Percentiles rank a stretch among this genome's conserved stretches.
Evolutionary conservation across 768 basidiomycete species (phyloP).

Genomic region (Mycena leptocephala): DNA sequence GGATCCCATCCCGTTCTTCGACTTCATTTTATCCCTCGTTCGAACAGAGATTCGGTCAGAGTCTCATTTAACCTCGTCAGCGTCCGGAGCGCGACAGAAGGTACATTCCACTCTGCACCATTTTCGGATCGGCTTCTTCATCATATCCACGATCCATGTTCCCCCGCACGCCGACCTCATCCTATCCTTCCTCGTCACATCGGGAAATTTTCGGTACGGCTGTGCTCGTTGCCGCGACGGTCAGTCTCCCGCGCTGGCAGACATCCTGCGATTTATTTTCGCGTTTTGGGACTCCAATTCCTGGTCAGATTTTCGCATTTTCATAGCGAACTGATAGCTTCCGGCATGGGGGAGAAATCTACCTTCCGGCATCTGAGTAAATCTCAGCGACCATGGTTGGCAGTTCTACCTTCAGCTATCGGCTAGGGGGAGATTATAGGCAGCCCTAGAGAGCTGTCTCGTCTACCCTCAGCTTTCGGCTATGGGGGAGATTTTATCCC

Average conservation of each 20-base stretch:
- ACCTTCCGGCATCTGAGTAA: not conserved
- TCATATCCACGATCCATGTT: not conserved
- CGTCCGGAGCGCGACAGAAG: not conserved
- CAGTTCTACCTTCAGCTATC: not conserved
- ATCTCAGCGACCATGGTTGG: not conserved
- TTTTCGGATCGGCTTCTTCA: slow-evolving; percentile 2
- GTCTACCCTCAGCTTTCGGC: slow-evolving; percentile 9
- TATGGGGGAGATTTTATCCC: slow-evolving; percentile 4
- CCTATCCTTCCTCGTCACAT: not conserved
- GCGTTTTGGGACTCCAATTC: not conserved
- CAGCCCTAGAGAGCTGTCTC: not conserved
- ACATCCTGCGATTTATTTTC: slow-evolving; percentile 1
- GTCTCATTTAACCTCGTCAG: not conserved
- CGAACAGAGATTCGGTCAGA: slow-evolving; percentile 5
- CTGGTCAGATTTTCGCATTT: not conserved
- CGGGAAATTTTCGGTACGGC: not conserved
- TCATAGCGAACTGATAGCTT: not conserved
- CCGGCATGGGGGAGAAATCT: not conserved
- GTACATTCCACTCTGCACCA: not conserved
- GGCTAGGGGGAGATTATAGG: not conserved
- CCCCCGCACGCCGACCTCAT: not conserved
- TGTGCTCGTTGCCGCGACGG: not conserved
- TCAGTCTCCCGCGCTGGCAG: not conserved
- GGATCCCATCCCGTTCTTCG: not conserved
- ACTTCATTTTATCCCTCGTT: not conserved